Percentiles rank a stretch among this genome's conserved stretches.
Evolutionary conservation across 2,329 filamentous ascomycete genomes (phyloP).

Genomic region (Cladophialophora yegresii): DNA sequence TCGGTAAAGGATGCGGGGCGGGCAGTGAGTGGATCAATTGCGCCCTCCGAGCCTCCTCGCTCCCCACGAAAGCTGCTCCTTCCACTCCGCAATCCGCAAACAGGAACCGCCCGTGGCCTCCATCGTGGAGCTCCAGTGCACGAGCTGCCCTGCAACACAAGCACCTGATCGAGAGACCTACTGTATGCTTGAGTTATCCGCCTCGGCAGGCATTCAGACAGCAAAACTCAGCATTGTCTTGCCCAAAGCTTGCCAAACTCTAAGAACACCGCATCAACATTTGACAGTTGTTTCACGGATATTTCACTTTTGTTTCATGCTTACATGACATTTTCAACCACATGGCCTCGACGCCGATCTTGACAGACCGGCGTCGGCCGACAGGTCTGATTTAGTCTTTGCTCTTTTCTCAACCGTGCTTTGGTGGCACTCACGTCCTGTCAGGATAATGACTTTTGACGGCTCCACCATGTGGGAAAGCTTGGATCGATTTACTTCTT

Average conservation of each 20-base stretch:
- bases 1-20: constrained; percentile 3
- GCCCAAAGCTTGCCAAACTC: not conserved
- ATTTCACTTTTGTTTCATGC: not conserved
- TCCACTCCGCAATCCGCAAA: not conserved
- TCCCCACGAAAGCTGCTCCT: not conserved
- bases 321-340: not conserved
- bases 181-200: not conserved
- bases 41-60: not conserved
- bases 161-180: no score
- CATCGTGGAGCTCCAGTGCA: not conserved
- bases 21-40: not conserved
- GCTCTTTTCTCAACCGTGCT: not conserved
- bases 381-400: not conserved
- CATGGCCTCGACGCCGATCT: not conserved
- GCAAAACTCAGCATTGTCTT: not conserved
- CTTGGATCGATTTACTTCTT: not conserved
- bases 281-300: not conserved
- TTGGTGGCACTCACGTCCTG: no score
- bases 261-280: constrained; percentile 1
- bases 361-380: not conserved
- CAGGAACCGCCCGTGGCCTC: not conserved
- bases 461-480: constrained; percentile 1
- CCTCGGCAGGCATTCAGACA: not conserved
- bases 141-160: not conserved
- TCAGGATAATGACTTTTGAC: not conserved